phyloP scores from a whole-genome alignment of 2,329 filamentous ascomycete genomes.

The Fusarium sp. region DNA sequence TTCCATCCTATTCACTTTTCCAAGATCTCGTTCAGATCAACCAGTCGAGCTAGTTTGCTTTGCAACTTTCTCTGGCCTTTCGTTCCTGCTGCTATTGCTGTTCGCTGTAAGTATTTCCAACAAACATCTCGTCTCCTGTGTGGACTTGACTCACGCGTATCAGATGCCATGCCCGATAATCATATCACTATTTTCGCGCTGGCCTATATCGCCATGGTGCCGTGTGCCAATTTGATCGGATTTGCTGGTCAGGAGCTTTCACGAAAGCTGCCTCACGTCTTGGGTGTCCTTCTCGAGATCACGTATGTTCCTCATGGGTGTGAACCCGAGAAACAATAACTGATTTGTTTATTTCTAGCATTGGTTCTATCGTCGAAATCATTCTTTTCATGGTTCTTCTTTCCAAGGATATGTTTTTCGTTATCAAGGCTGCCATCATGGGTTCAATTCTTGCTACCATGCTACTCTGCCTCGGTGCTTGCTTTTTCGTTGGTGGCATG shows the following conservation, averaged over 20 bases:
- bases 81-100: conserved; percentile 58
- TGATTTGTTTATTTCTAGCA: conserved; percentile 39
- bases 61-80: conserved; percentile 63
- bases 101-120: conserved; percentile 46
- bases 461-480: conserved; percentile 80
- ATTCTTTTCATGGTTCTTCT: conserved; percentile 84
- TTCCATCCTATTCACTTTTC: conserved; percentile 56
- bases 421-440: conserved; percentile 84
- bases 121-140: not conserved
- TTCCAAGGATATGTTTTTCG: conserved; percentile 63
- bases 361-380: conserved; percentile 83
- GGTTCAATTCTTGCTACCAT: conserved; percentile 86
- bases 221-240: conserved; percentile 61
- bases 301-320: conserved; percentile 52
- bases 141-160: conserved; percentile 2
- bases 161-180: conserved; percentile 48
- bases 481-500: conserved; percentile 81
- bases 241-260: conserved; percentile 74
- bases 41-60: conserved; percentile 54
- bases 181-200: conserved; percentile 58
- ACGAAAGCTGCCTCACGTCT: conserved; percentile 78
- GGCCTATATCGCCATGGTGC: conserved; percentile 61
- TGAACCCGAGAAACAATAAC: not conserved
- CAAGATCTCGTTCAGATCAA: conserved; percentile 54
- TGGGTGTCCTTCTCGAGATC: conserved; percentile 70